Conservation (phyloP, 2,329 filamentous ascomycete genomes). For the Aspergillus proliferans region DNA sequence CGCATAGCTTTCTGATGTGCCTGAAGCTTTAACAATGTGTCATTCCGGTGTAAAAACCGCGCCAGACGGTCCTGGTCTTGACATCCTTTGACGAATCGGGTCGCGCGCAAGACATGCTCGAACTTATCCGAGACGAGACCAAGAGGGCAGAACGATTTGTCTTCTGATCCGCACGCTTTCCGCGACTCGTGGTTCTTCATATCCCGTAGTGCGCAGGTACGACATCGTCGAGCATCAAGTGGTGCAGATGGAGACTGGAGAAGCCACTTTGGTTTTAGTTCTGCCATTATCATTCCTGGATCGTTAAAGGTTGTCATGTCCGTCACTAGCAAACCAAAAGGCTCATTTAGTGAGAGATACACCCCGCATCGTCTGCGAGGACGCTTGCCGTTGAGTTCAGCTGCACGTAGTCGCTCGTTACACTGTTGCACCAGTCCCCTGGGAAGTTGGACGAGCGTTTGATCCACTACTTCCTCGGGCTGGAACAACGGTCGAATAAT, state of each 20-base stretch:
- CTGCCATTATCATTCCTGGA: conserved; percentile 45
- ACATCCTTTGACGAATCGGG: conserved; percentile 30
- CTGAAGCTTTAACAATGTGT: conserved; percentile 29
- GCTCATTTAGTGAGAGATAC: conserved; percentile 51
- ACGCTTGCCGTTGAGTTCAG: conserved; percentile 41
- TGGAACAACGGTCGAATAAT: conserved; percentile 52
- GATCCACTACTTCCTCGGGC: conserved; percentile 49
- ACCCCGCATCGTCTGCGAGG: conserved; percentile 45
- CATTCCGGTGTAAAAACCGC: conserved; percentile 28
- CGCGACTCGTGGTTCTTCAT: conserved; percentile 40
- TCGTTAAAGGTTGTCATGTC: conserved; percentile 57
- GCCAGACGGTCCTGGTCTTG: conserved; percentile 33
- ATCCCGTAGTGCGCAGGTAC: conserved; percentile 62
- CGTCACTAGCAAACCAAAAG: conserved; percentile 62
- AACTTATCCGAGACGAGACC: conserved; percentile 51
- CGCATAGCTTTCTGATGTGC: conserved; percentile 28
- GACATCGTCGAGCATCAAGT: conserved; percentile 56
- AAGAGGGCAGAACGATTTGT: conserved; percentile 56
- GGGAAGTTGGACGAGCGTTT: conserved; percentile 48
- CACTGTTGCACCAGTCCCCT: conserved; percentile 41
- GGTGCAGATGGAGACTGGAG: conserved; percentile 69
- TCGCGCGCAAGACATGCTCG: conserved; percentile 40
- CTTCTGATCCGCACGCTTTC: conserved; percentile 20
- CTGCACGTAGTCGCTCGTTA: conserved; percentile 48
- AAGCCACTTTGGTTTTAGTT: conserved; percentile 85